phyloP scores from a whole-genome alignment of 179 eudicot species.

The Carnegiea gigantea region DNA sequence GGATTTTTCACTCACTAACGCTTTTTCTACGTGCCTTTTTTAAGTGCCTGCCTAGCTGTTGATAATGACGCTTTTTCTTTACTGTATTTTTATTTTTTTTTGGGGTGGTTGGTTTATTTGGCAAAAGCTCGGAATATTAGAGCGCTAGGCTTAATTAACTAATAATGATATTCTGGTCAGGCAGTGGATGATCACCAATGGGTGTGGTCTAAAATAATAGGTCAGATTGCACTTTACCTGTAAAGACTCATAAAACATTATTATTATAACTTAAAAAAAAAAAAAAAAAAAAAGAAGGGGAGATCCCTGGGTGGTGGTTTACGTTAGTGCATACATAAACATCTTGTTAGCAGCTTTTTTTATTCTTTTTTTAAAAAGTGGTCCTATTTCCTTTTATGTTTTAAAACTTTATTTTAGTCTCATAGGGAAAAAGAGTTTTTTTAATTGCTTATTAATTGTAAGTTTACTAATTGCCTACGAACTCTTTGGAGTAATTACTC shows the following conservation, averaged over 20 bases:
- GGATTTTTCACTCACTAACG: neutral
- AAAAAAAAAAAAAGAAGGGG: too few species aligned
- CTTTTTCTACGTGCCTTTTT: neutral
- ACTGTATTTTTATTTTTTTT: neutral
- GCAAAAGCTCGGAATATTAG: neutral
- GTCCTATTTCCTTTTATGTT: neutral
- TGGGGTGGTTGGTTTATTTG: neutral
- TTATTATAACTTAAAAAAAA: neutral
- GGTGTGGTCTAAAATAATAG: conserved; percentile 17
- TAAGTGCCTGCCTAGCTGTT: conserved; percentile 9
- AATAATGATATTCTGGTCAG: conserved; percentile 10
- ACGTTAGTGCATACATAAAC: conserved; percentile 12
- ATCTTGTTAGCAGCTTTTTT: neutral
- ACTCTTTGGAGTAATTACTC: neutral
- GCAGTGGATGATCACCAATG: conserved; percentile 3
- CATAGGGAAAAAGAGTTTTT: neutral
- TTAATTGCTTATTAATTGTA: neutral
- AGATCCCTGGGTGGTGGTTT: neutral
- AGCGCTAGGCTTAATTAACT: neutral
- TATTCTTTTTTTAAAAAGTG: neutral
- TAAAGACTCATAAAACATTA: conserved; percentile 21
- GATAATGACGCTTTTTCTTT: conserved; percentile 5
- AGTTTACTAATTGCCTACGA: neutral
- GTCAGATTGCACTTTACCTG: conserved; percentile 1
- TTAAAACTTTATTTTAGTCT: neutral